Evolutionary conservation across 768 basidiomycete genomes (phyloP), one percentile per base, ranked within the genome.

Genomic region (Lepiota brunneoincarnata): DNA sequence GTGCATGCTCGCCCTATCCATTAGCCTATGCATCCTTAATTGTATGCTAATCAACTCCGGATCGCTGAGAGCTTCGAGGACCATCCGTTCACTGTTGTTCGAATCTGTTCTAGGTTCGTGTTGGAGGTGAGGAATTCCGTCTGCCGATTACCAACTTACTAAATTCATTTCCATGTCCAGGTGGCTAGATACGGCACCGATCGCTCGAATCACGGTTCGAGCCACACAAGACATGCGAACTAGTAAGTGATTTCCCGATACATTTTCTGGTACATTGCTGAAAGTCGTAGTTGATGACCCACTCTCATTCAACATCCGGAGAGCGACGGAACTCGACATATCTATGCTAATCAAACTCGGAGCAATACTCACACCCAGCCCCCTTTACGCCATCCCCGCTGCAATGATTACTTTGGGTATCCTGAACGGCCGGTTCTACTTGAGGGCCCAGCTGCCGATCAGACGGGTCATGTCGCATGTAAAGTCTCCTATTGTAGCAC

Each of bases 101-200:
- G 61, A 72, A 24, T 72, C 80, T 6, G 63, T 85, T 0, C 63
- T 85, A 12, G 77, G 82, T 0, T 79, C 82, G 4, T 83, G 82
- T 2, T 61, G 84, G 31, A 74, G 81, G 81, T 78, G 49, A 23
- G 64, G 60, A 6, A 2, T 31, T 21, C 7, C 31, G 5, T 20
- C 24, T 14, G 17, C 7, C 15, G 12, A 3, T 6, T 49, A n/a
- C 7, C 21, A 26, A 26, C n/a, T 6, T n/a, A 12, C 38, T 21
- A 21, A n/a, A 31, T 11, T 35, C 15, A 28, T 28, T n/a, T 40
- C 24, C 21, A 12, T 49, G 11, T 26, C 35, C 26, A 75, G 82
- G 67, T 82, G 65, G 66, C 69, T 75, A 23, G 68, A 69, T 58
- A 63, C 64, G 15, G 73, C 73, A 9, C 70, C 72, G 15, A 65